phyloP scores from a whole-genome alignment of 495 filamentous ascomycete genomes.

The Melanomma pulvis-pyrius region DNA sequence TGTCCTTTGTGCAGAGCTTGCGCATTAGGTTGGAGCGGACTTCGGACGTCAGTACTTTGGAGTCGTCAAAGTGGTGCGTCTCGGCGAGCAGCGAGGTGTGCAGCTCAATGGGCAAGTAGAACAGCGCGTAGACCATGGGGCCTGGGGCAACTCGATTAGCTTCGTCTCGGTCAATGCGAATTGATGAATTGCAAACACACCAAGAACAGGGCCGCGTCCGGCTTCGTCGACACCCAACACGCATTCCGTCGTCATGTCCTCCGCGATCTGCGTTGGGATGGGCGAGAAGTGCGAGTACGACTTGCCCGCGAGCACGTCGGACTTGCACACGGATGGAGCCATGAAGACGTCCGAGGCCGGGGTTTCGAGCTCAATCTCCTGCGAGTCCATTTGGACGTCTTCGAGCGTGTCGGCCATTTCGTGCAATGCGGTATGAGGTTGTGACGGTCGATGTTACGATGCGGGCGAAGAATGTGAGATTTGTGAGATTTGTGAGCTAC shows the following conservation, averaged over 20 bases:
- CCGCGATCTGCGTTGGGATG: conserved; percentile 55
- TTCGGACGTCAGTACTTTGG: conserved; percentile 77
- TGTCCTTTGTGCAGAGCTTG: conserved; percentile 64
- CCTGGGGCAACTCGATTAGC: conserved; percentile 45
- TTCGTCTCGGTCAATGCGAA: not conserved
- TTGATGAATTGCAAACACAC: conserved; percentile 22
- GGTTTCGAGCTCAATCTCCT: conserved; percentile 53
- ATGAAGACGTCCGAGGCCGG: conserved; percentile 66
- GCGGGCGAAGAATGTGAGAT: not conserved
- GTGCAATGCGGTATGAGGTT: not conserved
- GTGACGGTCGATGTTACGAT: not conserved
- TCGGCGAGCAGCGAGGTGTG: conserved; percentile 72
- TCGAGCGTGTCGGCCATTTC: conserved; percentile 28
- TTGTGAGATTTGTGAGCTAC: too few species aligned
- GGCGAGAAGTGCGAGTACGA: conserved; percentile 87
- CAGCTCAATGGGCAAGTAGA: conserved; percentile 73
- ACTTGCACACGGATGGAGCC: conserved; percentile 69
- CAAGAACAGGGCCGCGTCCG: conserved; percentile 90
- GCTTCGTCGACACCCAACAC: conserved; percentile 94
- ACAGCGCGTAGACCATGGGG: conserved; percentile 94
- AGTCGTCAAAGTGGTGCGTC: conserved; percentile 87
- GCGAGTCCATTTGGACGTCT: conserved; percentile 30
- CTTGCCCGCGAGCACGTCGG: conserved; percentile 65
- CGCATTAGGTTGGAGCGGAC: conserved; percentile 77
- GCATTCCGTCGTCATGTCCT: conserved; percentile 57